Evolutionary conservation across 2,329 filamentous ascomycete genomes (phyloP), one percentile per base, ranked within the genome.

Genomic region (Neonectria ditissima): DNA sequence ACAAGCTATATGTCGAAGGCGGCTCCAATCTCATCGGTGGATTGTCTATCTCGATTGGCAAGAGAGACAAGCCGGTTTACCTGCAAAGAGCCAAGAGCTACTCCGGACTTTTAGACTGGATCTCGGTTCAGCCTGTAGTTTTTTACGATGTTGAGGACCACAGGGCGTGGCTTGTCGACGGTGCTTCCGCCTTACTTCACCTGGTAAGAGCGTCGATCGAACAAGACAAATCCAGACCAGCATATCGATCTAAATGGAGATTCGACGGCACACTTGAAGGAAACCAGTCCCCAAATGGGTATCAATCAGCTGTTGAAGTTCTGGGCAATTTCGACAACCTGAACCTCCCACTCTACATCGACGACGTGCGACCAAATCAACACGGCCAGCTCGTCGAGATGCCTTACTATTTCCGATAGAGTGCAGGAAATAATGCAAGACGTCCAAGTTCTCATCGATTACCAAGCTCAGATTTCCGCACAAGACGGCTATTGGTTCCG

Each of bases 401-500:
- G 13, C 16, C 5, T 10, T 55, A 55, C 24, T 22, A 26, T 18
- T 43, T 55, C 14, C 52, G 37, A 32, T 9, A 43, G 39, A 44
- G 39, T 55, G 22, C 37, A 55, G 11, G 52, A 44, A 18, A 43
- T 55, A 11, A 10, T 55, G 11, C 24, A 43, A 5, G 37, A 55
- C 5, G 8, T 55, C 6, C 34, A 55, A 32, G 22, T 28, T 20
- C 26, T 44, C 24, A 28, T 43, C 16, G 52, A 44, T 6, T 43
- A 44, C 16, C 52, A 55, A 32, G 24, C 37, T 30, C 34, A 55
- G n/a, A 14, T 55, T 20, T 16, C 52, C 3, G 37, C 39, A 3
- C 39, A 55, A 24, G 52, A 55, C 16, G 52, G 52, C 13, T 55
- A 55, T 13, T 55, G 52, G 52, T 30, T 55, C 13, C 24, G 24